These are phyloP conservation scores for Globisporangium paroecandrum DNA, from an alignment of 352 stramenopile species.

Conservation along the genomic window DNA sequence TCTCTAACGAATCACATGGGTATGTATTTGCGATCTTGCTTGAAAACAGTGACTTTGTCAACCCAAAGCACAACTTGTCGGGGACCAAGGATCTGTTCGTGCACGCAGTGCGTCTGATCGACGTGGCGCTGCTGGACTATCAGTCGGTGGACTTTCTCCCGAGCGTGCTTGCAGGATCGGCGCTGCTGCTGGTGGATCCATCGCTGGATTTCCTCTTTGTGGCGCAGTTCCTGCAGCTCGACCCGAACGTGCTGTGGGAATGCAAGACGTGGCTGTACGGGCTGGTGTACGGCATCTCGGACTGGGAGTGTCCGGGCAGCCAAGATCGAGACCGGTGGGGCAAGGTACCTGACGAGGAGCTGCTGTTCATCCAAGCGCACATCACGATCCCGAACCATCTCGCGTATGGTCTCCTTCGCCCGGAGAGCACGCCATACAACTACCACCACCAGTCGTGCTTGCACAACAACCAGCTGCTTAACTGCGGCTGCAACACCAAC, in stretches of 20 bases:
- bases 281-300: slow-evolving; percentile 51
- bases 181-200: slow-evolving; percentile 65
- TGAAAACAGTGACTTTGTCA: slow-evolving; percentile 58
- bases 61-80: slow-evolving; percentile 49
- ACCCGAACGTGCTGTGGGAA: slow-evolving; percentile 74
- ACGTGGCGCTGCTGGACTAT: slow-evolving; percentile 72
- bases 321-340: slow-evolving; percentile 62
- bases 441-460: slow-evolving; percentile 31
- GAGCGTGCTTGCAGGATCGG: slow-evolving; percentile 68
- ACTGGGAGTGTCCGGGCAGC: slow-evolving; percentile 37
- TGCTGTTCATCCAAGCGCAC: slow-evolving; percentile 67
- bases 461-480: slow-evolving; percentile 21
- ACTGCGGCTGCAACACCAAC: slow-evolving; percentile 19
- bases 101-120: slow-evolving; percentile 61
- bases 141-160: slow-evolving; percentile 76
- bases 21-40: neutral
- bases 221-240: slow-evolving; percentile 77
- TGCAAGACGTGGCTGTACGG: slow-evolving; percentile 77
- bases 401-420: slow-evolving; percentile 50
- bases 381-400: slow-evolving; percentile 63
- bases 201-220: slow-evolving; percentile 74
- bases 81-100: slow-evolving; percentile 75
- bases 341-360: slow-evolving; percentile 67
- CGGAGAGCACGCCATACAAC: slow-evolving; percentile 43
- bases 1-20: slow-evolving; percentile 4